Evolutionary conservation across 164 flowering plant species (phyloP).

Genomic region (Kalanchoe fedtschenkoi): DNA sequence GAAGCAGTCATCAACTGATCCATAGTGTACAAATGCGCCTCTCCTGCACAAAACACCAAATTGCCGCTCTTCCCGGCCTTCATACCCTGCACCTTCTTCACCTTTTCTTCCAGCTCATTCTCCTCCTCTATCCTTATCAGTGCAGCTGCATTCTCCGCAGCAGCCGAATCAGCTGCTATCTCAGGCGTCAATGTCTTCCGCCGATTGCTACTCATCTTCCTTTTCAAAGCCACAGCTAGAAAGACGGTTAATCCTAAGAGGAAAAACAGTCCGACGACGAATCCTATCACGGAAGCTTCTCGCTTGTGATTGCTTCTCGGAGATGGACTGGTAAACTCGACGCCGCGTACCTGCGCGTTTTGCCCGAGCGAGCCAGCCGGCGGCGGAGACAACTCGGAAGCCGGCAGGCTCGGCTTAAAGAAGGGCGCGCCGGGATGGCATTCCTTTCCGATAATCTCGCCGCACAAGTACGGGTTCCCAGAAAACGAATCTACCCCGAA

Average conservation of each 20-base stretch:
- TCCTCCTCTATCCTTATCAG: constrained; percentile 45
- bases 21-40: constrained; percentile 48
- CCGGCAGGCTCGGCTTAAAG: constrained; percentile 24
- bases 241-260: not conserved
- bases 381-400: constrained; percentile 14
- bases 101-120: constrained; percentile 46
- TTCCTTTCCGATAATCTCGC: constrained; percentile 46
- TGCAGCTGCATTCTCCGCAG: constrained; percentile 25
- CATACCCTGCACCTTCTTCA: constrained; percentile 32
- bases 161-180: constrained; percentile 17
- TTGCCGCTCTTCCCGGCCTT: constrained; percentile 51
- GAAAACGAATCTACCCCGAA: constrained; percentile 35
- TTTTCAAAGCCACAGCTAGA: not conserved
- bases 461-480: constrained; percentile 63
- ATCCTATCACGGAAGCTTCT: constrained; percentile 24
- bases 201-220: not conserved
- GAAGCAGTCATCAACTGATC: constrained; percentile 93
- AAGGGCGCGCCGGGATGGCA: constrained; percentile 41
- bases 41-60: constrained; percentile 83
- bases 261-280: constrained; percentile 23
- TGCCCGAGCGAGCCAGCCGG: constrained; percentile 19
- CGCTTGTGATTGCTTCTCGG: constrained; percentile 16
- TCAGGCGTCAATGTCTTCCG: constrained; percentile 6
- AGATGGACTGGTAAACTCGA: constrained; percentile 15
- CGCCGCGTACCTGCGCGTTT: constrained; percentile 25